Percentiles rank a stretch among this genome's conserved stretches.
These are phyloP conservation scores for Alternaria infectoria DNA, from an alignment of 2,329 filamentous ascomycete genomes.

Conservation along the genomic window DNA sequence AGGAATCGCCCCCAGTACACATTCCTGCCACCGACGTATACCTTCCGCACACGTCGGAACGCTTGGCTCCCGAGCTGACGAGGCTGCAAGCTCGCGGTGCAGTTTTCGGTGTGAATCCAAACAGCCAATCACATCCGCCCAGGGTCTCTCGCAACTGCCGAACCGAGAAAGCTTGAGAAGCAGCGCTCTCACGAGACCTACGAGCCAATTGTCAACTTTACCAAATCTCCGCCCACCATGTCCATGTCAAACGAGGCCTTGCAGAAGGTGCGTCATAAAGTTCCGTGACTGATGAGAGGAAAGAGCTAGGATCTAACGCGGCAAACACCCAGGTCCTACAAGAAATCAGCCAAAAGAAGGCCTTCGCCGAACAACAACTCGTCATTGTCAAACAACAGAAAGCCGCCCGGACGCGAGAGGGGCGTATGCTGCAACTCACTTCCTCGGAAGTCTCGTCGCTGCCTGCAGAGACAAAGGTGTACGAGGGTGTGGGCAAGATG, in stretches of 20 bases:
- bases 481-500: constrained; percentile 98
- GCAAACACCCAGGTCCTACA: constrained; percentile 71
- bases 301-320: constrained; percentile 3
- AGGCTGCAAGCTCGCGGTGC: constrained; percentile 2
- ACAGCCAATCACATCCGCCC: constrained; percentile 24
- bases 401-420: constrained; percentile 82
- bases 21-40: not conserved
- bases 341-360: constrained; percentile 91
- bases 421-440: constrained; percentile 86
- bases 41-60: not conserved
- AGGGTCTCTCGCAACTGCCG: constrained; percentile 9
- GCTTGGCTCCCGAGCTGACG: not conserved
- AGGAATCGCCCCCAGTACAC: not conserved
- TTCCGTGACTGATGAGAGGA: too few relatives aligned
- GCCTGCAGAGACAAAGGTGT: constrained; percentile 77
- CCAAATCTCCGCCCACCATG: constrained; percentile 62
- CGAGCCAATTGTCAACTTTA: constrained; percentile 1
- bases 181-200: constrained; percentile 8
- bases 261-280: constrained; percentile 71
- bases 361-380: constrained; percentile 91
- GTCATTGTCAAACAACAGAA: constrained; percentile 84
- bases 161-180: constrained; percentile 33
- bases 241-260: constrained; percentile 92
- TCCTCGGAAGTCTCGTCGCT: constrained; percentile 80
- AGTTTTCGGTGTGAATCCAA: constrained; percentile 7